Percentiles rank a stretch among this genome's conserved stretches.
Conservation (phyloP, 805 yeast species). For the Metschnikowia borealis region DNA sequence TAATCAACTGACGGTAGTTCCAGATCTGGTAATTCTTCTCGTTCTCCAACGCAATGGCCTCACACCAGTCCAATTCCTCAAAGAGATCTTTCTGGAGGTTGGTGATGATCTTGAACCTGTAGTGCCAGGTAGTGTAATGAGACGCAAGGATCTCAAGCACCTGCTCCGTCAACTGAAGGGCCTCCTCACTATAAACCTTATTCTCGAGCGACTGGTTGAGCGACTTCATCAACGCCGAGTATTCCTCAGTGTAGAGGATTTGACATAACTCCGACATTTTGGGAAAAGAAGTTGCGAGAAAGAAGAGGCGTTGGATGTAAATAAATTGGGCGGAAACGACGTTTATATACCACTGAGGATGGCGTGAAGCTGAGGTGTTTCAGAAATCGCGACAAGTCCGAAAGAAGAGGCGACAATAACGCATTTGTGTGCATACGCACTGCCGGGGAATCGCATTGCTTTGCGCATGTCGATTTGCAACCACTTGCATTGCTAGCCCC, state of each 20-base stretch:
- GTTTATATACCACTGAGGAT: neutral
- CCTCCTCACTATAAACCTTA: constrained; percentile 67
- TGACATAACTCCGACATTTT: constrained; percentile 44
- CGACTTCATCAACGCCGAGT: constrained; percentile 55
- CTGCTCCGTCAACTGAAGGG: constrained; percentile 58
- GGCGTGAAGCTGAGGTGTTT: neutral
- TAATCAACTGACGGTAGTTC: constrained; percentile 78
- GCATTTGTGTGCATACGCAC: constrained; percentile 4
- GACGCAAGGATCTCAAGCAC: constrained; percentile 76
- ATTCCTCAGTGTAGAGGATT: constrained; percentile 71
- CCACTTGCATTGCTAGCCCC: neutral
- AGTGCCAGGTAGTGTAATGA: constrained; percentile 88
- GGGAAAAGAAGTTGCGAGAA: neutral
- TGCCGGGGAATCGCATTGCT: neutral
- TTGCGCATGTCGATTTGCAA: neutral
- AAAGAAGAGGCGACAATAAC: neutral
- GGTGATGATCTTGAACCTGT: constrained; percentile 51
- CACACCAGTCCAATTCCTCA: constrained; percentile 76
- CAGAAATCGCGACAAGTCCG: constrained; percentile 2
- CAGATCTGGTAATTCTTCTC: constrained; percentile 96
- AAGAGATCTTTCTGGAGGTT: constrained; percentile 35
- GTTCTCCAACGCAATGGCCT: constrained; percentile 64
- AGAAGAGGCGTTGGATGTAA: neutral
- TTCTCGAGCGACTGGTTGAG: constrained; percentile 55
- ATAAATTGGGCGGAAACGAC: neutral